Conservation (phyloP, 2,329 filamentous ascomycete species). For the Pseudocercospora musae region DNA sequence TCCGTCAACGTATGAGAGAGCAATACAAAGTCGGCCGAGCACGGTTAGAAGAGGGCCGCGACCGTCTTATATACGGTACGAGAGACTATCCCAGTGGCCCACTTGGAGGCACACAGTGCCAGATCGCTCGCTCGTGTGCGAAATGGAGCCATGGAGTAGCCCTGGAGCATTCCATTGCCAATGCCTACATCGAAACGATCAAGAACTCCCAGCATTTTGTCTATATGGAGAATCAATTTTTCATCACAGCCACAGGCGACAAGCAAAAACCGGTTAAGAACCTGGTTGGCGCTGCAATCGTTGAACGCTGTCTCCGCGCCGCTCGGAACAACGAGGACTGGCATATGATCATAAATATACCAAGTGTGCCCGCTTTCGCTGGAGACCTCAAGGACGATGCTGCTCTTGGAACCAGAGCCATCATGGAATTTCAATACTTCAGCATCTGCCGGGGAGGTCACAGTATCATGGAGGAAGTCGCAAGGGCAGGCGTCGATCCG, state of each 20-base stretch:
- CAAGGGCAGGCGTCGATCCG: constrained; percentile 64
- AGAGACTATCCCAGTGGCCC: constrained; percentile 35
- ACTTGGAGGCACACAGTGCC: constrained; percentile 72
- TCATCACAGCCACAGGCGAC: constrained; percentile 75
- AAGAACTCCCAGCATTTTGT: constrained; percentile 75
- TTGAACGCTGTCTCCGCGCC: constrained; percentile 71
- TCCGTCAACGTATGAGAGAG: constrained; percentile 32
- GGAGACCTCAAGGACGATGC: constrained; percentile 72
- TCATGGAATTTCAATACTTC: constrained; percentile 85
- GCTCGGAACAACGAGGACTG: constrained; percentile 63
- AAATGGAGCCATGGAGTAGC: constrained; percentile 59
- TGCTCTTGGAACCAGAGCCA: constrained; percentile 72
- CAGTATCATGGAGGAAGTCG: constrained; percentile 71
- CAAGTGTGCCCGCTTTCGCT: constrained; percentile 76
- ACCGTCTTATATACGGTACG: constrained; percentile 19
- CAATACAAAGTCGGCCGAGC: constrained; percentile 28
- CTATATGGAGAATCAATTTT: constrained; percentile 67
- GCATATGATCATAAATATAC: constrained; percentile 74
- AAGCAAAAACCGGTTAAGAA: constrained; percentile 71
- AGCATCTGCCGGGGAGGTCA: constrained; percentile 74
- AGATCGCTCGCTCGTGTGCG: constrained; percentile 62
- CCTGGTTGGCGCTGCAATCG: constrained; percentile 74
- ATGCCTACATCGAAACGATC: constrained; percentile 91
- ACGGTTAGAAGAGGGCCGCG: constrained; percentile 25
- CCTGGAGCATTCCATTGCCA: constrained; percentile 81